These are phyloP conservation scores for Thinopyrum elongatum DNA, from an alignment of 176 grass and related monocot genomes.

Conservation along the genomic window DNA sequence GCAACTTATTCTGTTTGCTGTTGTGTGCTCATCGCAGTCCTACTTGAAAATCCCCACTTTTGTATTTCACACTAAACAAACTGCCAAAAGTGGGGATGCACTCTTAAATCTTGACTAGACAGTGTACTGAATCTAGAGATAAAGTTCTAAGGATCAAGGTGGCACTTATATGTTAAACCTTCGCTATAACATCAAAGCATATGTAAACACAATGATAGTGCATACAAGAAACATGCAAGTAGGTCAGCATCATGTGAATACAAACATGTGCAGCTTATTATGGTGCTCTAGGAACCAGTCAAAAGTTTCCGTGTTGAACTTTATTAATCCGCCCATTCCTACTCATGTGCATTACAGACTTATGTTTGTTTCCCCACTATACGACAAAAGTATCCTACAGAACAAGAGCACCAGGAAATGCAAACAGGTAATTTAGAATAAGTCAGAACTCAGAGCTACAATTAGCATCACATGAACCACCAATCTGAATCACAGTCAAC, in stretches of 20 bases:
- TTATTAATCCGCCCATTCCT: not conserved
- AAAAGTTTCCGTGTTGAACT: not conserved
- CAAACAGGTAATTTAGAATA: constrained; percentile 9
- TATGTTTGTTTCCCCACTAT: not conserved
- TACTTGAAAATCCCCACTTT: constrained; percentile 16
- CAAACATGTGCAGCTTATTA: not conserved
- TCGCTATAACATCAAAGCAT: not conserved
- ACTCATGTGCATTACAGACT: constrained; percentile 3
- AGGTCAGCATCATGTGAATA: not conserved
- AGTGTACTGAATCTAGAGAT: not conserved
- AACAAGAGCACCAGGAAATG: not conserved
- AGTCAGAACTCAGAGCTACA: not conserved
- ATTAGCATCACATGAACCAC: not conserved
- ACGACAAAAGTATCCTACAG: not conserved
- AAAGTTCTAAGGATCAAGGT: constrained; percentile 12
- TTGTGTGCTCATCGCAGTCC: not conserved
- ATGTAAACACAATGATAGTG: not conserved
- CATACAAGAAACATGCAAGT: not conserved
- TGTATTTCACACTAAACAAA: not conserved
- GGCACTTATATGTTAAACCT: not conserved
- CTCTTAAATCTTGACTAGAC: not conserved
- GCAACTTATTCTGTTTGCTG: not conserved
- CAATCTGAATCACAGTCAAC: constrained; percentile 2
- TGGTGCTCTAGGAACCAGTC: not conserved
- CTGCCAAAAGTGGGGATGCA: not conserved